A percentile compares a stretch with the other conserved stretches of the same genome.
These are phyloP conservation scores for Rosa multiflora DNA, from an alignment of 306 rosid genomes.

Conservation along the genomic window DNA sequence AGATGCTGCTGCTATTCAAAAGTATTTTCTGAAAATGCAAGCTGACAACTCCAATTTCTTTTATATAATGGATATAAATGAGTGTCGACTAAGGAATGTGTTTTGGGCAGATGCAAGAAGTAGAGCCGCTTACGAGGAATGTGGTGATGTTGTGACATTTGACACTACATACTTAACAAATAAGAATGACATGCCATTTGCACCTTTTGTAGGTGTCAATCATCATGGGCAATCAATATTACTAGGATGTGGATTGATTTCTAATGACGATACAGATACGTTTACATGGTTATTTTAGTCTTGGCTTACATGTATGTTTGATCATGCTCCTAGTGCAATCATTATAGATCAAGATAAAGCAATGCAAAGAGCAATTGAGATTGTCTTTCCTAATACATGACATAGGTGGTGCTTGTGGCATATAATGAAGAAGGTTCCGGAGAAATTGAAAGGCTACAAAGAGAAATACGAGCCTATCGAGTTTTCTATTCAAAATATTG, in stretches of 20 bases:
- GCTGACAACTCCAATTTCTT: neutral
- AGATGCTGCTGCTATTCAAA: neutral
- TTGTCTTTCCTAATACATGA: constrained; percentile 21
- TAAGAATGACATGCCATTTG: no score
- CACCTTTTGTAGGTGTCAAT: neutral
- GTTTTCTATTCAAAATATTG: neutral
- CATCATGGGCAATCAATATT: neutral
- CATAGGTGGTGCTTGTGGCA: constrained; percentile 30
- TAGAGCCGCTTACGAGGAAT: neutral
- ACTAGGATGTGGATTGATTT: neutral
- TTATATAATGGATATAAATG: constrained; percentile 1
- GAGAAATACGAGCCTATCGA: constrained; percentile 19
- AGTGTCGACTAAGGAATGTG: neutral
- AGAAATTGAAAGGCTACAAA: constrained; percentile 13
- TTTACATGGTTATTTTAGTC: neutral
- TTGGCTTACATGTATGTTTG: neutral
- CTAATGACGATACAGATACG: neutral
- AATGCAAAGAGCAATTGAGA: constrained; percentile 21
- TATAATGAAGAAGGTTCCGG: constrained; percentile 26
- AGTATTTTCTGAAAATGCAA: neutral
- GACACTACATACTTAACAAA: neutral
- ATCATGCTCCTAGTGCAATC: constrained; percentile 1
- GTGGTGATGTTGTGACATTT: neutral
- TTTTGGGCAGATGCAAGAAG: constrained; percentile 7
- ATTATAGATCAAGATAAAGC: constrained; percentile 27